Percentiles rank a stretch among this genome's conserved stretches.
Evolutionary conservation across 495 filamentous ascomycete genomes (phyloP).

Genomic region (Penicillium robsamsonii): DNA sequence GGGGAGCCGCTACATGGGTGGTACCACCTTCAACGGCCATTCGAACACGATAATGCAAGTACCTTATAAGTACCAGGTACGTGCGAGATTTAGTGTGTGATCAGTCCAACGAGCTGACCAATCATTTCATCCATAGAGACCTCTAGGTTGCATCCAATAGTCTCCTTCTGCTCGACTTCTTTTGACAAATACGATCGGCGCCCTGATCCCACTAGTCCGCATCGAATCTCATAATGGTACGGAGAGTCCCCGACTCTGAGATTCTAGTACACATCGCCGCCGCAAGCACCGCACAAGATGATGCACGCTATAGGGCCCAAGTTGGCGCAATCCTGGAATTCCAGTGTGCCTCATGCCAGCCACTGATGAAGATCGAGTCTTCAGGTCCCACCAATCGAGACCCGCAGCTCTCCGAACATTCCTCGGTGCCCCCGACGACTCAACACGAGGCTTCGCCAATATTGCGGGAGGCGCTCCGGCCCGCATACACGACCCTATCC

Average conservation of each 20-base stretch:
- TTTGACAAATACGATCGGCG: neutral
- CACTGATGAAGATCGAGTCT: constrained; percentile 7
- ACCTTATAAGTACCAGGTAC: neutral
- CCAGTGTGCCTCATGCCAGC: constrained; percentile 37
- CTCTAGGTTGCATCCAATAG: neutral
- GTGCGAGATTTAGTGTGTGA: neutral
- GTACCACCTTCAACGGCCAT: neutral
- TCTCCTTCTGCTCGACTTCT: neutral
- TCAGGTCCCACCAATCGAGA: constrained; percentile 1
- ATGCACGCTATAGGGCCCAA: constrained; percentile 60
- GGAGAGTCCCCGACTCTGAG: constrained; percentile 36
- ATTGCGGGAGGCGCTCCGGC: constrained; percentile 9
- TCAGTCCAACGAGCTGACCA: neutral
- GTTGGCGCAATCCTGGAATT: constrained; percentile 62
- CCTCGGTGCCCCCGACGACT: neutral
- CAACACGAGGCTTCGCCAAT: constrained; percentile 10
- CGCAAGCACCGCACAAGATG: constrained; percentile 58
- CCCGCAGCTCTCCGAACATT: neutral
- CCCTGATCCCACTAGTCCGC: neutral
- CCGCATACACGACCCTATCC: neutral
- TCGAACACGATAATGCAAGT: neutral
- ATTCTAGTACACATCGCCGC: constrained; percentile 70
- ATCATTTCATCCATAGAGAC: neutral
- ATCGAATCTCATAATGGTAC: neutral
- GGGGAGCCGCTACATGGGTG: neutral